Evolutionary conservation across 805 yeast genomes (phyloP).

Genomic region (Ogataea nitratoaversa): DNA sequence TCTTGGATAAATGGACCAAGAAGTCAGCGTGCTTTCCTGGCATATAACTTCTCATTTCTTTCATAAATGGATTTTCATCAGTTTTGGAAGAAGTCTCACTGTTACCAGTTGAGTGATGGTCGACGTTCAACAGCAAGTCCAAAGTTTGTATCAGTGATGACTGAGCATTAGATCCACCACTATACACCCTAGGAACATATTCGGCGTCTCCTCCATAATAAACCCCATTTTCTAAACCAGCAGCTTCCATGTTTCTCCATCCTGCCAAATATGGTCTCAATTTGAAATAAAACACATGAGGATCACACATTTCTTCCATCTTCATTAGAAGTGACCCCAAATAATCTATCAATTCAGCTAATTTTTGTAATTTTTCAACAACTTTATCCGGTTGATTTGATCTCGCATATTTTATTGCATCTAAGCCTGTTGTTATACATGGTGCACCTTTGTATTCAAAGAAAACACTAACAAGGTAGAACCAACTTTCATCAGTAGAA

Average conservation of each 20-base stretch:
- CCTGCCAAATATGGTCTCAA: constrained; percentile 91
- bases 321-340: constrained; percentile 69
- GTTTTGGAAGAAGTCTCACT: constrained; percentile 4
- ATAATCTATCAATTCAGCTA: constrained; percentile 67
- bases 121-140: constrained; percentile 71
- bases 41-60: constrained; percentile 86
- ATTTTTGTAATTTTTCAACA: constrained; percentile 45
- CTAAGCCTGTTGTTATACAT: constrained; percentile 61
- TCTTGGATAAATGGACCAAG: constrained; percentile 52
- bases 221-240: constrained; percentile 75
- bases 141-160: constrained; percentile 83
- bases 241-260: constrained; percentile 87
- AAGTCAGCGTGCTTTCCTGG: constrained; percentile 82
- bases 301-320: constrained; percentile 94
- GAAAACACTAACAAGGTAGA: constrained; percentile 80
- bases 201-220: constrained; percentile 61
- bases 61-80: constrained; percentile 49
- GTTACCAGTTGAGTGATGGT: constrained; percentile 72
- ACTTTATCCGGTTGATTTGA: constrained; percentile 40
- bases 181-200: constrained; percentile 44
- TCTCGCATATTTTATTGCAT: constrained; percentile 56
- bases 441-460: constrained; percentile 81
- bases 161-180: constrained; percentile 96
- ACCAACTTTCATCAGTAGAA: constrained; percentile 89
- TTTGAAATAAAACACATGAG: constrained; percentile 82